A percentile compares a stretch with the other conserved stretches of the same genome.
Conservation (phyloP, 441 rosid species). For the Brassica hybrid region DNA sequence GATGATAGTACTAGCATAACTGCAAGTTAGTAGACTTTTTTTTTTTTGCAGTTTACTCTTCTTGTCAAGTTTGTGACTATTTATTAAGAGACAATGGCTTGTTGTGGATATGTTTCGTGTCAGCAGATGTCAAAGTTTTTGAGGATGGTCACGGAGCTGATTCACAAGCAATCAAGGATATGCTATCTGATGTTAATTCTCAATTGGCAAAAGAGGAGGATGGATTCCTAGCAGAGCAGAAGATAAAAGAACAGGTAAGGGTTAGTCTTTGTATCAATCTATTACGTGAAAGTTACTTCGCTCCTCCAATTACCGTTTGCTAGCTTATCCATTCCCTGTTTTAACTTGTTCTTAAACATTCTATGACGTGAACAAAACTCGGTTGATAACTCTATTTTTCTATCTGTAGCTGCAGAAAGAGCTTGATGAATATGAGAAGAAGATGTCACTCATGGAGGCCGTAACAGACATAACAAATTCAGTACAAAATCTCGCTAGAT, state of each 20-base stretch:
- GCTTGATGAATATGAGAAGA: conserved; percentile 59
- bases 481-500: conserved; percentile 58
- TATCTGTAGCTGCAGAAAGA: conserved; percentile 62
- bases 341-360: neutral
- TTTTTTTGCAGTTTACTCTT: conserved; percentile 1
- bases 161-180: conserved; percentile 44
- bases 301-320: conserved; percentile 9
- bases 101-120: conserved; percentile 18
- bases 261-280: neutral
- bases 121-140: conserved; percentile 37
- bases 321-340: conserved; percentile 15
- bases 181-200: conserved; percentile 49
- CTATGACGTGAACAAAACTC: neutral
- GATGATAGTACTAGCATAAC: conserved; percentile 36
- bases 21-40: conserved; percentile 45
- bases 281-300: conserved; percentile 11
- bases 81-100: conserved; percentile 8
- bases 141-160: conserved; percentile 39
- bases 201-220: conserved; percentile 58
- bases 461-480: conserved; percentile 54
- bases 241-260: conserved; percentile 58
- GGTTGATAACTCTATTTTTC: neutral
- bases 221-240: conserved; percentile 52
- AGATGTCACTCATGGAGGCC: conserved; percentile 60
- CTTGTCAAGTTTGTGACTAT: neutral